Evolutionary conservation across 1,284 basidiomycete species (phyloP), one percentile per base, ranked within the genome.

Genomic region (Cryptococcus sp.): DNA sequence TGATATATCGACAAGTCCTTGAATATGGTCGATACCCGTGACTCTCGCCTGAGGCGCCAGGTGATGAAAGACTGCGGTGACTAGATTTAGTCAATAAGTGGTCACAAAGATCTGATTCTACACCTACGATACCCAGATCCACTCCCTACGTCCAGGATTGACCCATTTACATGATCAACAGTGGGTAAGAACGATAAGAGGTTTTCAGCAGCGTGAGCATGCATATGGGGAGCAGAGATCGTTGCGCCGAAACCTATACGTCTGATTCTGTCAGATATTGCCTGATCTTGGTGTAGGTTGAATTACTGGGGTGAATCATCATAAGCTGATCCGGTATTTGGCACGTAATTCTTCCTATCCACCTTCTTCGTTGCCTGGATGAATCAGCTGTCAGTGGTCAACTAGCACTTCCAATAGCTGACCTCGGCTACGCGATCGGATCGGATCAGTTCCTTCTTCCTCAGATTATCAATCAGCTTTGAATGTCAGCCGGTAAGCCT

Each of bases 21-120:
- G 80, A 61, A 98, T 86, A 72, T 98, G 95, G 53, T 98, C 95
- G 61, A 98, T 89, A 2, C 92, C 94, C 11, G n/a, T n/a, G n/a
- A n/a, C n/a, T n/a, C n/a, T 86, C 5, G 86, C 88, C 42, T 71
- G 71, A 6, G 72, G 69, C 3, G 74, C 72, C 13, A 91, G 82
- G 57, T 87, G 84, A 67, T 90, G 83, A 37, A 96, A 79, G 4
- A 94, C 85, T 0, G 87, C 89, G 30, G 71, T 71, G 7, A 78
- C 76, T 77, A 10, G 14, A 41, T 35, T 35, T 8, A 45, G 2
- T 6, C 8, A 13, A 6, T 14, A 34, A 37, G 41, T 23, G 4
- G 37, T 33, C 13, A 52, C 48, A 47, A 36, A 30, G 15, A 37
- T 34, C 13, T 14, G 37, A 15, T 23, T 35, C 35, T 41, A 41